Base-by-base conservation (phyloP, 179 eudicot genomes). In the Monotropa hypopitys region DNA sequence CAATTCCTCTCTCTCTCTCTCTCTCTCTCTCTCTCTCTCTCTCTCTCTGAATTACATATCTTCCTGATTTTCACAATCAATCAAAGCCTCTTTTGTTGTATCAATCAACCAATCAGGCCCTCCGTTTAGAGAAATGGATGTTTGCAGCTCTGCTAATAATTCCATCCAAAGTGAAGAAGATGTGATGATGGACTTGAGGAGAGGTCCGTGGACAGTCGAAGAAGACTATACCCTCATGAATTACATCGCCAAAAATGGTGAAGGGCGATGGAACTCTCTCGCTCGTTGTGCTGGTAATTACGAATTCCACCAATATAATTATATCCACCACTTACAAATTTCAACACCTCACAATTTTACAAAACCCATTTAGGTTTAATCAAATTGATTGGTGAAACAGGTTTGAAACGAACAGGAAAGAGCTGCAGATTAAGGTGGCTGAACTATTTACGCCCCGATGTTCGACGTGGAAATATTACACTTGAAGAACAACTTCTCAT, bases 191-290 rank as follows among this genome's bases (percentile, higher is more conserved):
- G 95, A 90, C 8, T 86, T 92, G 23, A 82, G 97, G 18, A 81
- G 97, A 76, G 97, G 97, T n/a, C 97, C 97, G 0, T 92, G 96
- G 97, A 90, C 97, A 35, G 89, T 85, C 18, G 96, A 92, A 73
- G 97, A 92, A 83, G 97, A 92, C 70, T 83, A 89, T 7, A 74
- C 84, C 13, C 97, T 92, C 77, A 86, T 86, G 74, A 92, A 91
- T 77, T 92, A 85, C 82, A 87, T 88, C 83, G 80, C 89, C 66
- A 71, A 72, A 7, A 87, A 88, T 20, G 91, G 91, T 35, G 91
- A 88, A 75, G 91, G 89, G 59, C 89, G 91, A 9, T 88, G 91
- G 91, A 88, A 88, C 71, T 88, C 91, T 40, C 89, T 88, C 21
- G 89, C 91, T 45, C 87, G 88, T 18, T 88, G 84, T 68, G 89